Conservation (phyloP, 768 basidiomycete genomes). For the Tulasnella sp. region DNA sequence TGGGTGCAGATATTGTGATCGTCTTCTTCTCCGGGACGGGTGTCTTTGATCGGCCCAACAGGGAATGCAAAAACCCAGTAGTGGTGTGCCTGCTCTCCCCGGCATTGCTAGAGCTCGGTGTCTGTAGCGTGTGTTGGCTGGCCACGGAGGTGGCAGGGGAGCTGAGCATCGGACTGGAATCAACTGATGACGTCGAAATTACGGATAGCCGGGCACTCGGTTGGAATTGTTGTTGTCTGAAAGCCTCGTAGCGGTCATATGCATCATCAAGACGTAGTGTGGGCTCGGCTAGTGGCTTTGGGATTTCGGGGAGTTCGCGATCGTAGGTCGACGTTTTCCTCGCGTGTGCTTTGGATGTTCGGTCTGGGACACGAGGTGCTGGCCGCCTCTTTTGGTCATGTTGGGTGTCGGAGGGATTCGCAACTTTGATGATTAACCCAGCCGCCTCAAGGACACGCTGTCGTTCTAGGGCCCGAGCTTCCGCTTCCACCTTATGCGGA, state of each 20-base stretch:
- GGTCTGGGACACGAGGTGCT: constrained; percentile 39
- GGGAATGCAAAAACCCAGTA: constrained; percentile 21
- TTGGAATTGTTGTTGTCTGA: constrained; percentile 25
- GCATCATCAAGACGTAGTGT: constrained; percentile 57
- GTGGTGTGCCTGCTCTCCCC: neutral
- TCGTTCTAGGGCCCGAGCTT: constrained; percentile 51
- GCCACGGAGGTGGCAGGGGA: constrained; percentile 31
- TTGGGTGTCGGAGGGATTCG: constrained; percentile 37
- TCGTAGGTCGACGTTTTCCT: constrained; percentile 19
- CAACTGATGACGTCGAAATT: constrained; percentile 15
- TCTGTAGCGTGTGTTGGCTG: constrained; percentile 5
- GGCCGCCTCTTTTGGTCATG: constrained; percentile 24
- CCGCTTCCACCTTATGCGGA: constrained; percentile 30
- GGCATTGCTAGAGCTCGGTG: neutral
- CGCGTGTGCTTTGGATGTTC: constrained; percentile 21
- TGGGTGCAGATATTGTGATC: neutral
- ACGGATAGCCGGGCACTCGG: constrained; percentile 37
- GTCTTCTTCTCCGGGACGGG: constrained; percentile 27
- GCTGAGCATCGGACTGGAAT: constrained; percentile 15
- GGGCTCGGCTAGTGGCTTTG: constrained; percentile 28
- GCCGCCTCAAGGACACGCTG: constrained; percentile 79
- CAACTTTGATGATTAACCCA: constrained; percentile 63
- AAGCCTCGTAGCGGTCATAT: constrained; percentile 81
- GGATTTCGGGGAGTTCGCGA: constrained; percentile 44
- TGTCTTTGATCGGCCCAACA: constrained; percentile 53